Evolutionary conservation across 2,329 filamentous ascomycete species (phyloP), one percentile per base, ranked within the genome.

Genomic region (Truncatella angustata): DNA sequence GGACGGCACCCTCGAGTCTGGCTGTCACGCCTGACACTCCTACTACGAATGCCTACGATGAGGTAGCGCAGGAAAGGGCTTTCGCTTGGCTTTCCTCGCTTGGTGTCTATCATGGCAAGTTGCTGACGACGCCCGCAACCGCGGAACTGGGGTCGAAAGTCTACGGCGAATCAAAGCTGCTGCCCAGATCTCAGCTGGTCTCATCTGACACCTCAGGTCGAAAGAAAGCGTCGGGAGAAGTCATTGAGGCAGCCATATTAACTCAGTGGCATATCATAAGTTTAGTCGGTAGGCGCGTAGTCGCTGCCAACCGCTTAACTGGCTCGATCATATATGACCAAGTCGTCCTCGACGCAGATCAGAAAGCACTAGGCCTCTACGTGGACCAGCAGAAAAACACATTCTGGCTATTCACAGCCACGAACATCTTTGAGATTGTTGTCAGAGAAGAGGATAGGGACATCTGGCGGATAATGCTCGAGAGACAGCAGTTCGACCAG

Each of bases 321-420:
- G 91, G 93, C 24, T 84, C 86, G 48, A 78, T 93, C 44, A 88
- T 96, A 2, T 95, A 94, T 60, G 90, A 97, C 66, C 91, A 97
- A 69, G 78, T 86, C 20, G 87, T 99, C 4, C 76, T 97, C 12
- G 88, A 93, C 51, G 80, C 84, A 4, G 89, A 88, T 0, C 89
- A 96, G 61, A 86, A 80, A 61, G 84, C 87, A 4, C 75, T 99
- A n/a, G 91, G 90, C 0, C 80, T 99, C 16, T 87, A 91, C 47
- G 86, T 93, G 7, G 94, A 99, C 69, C 81, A 88, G 55, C 93
- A 94, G 68, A 96, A 97, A 75, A 95, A 93, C 64, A 99, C 94
- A 0, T 97, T 93, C 66, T 99, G 95, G 94, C 80, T 99, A 2
- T 96, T 97, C 65, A 97, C 93, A 0, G 81, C 84, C 0, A 82